A percentile compares a stretch with the other conserved stretches of the same genome.
Conservation (phyloP, 2,329 filamentous ascomycete genomes). For the Microdochium paspali region DNA sequence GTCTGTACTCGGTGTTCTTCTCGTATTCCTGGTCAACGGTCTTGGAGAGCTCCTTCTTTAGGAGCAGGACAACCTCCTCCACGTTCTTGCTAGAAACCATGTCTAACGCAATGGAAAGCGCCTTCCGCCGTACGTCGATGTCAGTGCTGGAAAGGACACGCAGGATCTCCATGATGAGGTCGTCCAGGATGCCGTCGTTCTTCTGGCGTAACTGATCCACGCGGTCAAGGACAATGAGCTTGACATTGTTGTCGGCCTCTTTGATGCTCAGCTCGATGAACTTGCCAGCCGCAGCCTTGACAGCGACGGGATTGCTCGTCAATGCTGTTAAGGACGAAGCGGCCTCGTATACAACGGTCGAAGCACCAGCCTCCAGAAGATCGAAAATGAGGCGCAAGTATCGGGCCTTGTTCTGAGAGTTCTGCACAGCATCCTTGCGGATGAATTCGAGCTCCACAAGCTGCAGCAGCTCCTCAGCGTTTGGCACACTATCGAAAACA, state of each 20-base stretch:
- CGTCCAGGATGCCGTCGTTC: slow-evolving; percentile 86
- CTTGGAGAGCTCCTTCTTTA: slow-evolving; percentile 97
- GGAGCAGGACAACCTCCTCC: slow-evolving; percentile 87
- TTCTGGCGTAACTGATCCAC: slow-evolving; percentile 81
- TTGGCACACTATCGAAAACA: slow-evolving; percentile 88
- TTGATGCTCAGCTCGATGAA: slow-evolving; percentile 97
- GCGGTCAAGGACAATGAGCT: slow-evolving; percentile 92
- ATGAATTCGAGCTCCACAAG: slow-evolving; percentile 96
- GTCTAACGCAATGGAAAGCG: slow-evolving; percentile 79
- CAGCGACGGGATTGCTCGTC: slow-evolving; percentile 92
- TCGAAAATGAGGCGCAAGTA: slow-evolving; percentile 96
- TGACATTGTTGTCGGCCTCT: slow-evolving; percentile 98
- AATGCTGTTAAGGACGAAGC: slow-evolving; percentile 89
- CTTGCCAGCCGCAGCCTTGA: slow-evolving; percentile 91
- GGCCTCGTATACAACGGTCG: slow-evolving; percentile 95
- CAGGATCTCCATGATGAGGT: slow-evolving; percentile 93
- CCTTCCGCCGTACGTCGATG: slow-evolving; percentile 90
- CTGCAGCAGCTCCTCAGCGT: slow-evolving; percentile 88
- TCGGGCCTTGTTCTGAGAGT: slow-evolving; percentile 88
- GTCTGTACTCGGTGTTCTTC: slow-evolving; percentile 93
- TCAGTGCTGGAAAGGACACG: slow-evolving; percentile 92
- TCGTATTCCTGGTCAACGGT: slow-evolving; percentile 98
- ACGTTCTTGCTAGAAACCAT: slow-evolving; percentile 99
- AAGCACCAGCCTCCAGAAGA: slow-evolving; percentile 82
- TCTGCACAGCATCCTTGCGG: slow-evolving; percentile 91